A percentile compares a stretch with the other conserved stretches of the same genome.
These are phyloP conservation scores for Lolium perenne DNA, from an alignment of 176 grass and related monocot species.

Conservation along the genomic window DNA sequence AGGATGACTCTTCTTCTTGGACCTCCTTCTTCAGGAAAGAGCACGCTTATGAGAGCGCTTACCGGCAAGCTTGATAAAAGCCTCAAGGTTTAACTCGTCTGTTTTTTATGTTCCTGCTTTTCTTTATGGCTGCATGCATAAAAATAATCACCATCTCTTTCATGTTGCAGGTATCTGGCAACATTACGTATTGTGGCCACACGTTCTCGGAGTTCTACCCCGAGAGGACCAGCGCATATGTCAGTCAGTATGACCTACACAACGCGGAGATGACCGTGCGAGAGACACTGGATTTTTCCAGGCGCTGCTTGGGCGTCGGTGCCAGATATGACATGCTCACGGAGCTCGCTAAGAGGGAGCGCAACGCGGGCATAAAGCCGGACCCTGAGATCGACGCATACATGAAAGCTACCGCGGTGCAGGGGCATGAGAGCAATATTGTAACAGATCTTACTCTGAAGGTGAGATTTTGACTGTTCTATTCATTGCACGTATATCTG, in stretches of 20 bases:
- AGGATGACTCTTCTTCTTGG: conserved; percentile 98
- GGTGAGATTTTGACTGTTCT: conserved; percentile 38
- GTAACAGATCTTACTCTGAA: conserved; percentile 65
- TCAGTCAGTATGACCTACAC: conserved; percentile 71
- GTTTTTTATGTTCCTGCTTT: neutral
- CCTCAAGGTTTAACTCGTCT: conserved; percentile 56
- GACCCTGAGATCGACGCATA: conserved; percentile 75
- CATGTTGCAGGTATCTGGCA: conserved; percentile 43
- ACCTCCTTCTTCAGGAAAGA: conserved; percentile 91
- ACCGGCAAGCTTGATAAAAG: conserved; percentile 75
- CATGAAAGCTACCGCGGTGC: conserved; percentile 72
- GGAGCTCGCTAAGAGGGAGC: conserved; percentile 59
- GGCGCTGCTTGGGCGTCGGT: conserved; percentile 64
- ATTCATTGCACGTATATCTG: neutral
- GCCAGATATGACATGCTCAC: conserved; percentile 67
- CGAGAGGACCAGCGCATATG: conserved; percentile 64
- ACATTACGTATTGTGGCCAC: conserved; percentile 61
- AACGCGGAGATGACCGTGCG: conserved; percentile 79
- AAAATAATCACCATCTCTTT: neutral
- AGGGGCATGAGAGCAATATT: conserved; percentile 56
- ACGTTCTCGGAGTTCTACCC: conserved; percentile 66
- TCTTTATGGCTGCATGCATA: neutral
- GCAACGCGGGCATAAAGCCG: conserved; percentile 66
- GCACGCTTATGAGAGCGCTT: conserved; percentile 80
- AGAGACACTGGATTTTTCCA: conserved; percentile 75